Evolutionary conservation across 1,284 basidiomycete genomes (phyloP).

Genomic region (Trichosporon coremiiforme): DNA sequence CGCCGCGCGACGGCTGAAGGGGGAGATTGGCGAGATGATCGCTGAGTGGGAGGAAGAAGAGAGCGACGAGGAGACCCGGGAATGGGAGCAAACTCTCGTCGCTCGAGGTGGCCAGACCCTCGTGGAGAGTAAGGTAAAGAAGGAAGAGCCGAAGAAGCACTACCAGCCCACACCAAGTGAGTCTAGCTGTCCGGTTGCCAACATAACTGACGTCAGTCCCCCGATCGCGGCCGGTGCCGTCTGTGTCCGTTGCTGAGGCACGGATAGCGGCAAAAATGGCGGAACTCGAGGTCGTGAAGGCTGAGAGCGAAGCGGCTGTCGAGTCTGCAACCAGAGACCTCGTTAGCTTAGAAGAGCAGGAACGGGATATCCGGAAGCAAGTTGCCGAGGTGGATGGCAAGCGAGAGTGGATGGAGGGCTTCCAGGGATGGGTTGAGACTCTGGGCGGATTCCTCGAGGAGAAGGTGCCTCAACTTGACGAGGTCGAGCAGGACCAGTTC

Average conservation of each 20-base stretch:
- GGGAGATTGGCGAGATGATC: constrained; percentile 82
- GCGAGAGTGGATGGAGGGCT: constrained; percentile 80
- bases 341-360: constrained; percentile 70
- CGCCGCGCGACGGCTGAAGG: constrained; percentile 70
- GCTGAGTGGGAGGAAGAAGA: constrained; percentile 76
- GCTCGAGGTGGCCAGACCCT: constrained; percentile 23
- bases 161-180: constrained; percentile 78
- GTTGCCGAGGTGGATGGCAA: constrained; percentile 78
- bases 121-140: constrained; percentile 7
- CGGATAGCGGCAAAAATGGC: constrained; percentile 66
- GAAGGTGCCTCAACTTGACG: constrained; percentile 83
- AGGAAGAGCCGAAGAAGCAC: constrained; percentile 34
- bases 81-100: constrained; percentile 71
- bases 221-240: constrained; percentile 60
- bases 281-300: constrained; percentile 57
- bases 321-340: constrained; percentile 63
- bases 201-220: constrained; percentile 61
- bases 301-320: constrained; percentile 51
- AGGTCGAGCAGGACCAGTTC: constrained; percentile 77
- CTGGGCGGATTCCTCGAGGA: constrained; percentile 87
- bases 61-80: constrained; percentile 71
- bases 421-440: constrained; percentile 82
- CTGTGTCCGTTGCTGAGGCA: constrained; percentile 70
- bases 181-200: constrained; percentile 41
- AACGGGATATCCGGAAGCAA: constrained; percentile 77